Percentiles rank a stretch among this genome's conserved stretches.
Evolutionary conservation across 2,329 filamentous ascomycete genomes (phyloP).

Genomic region (Xylaria multiplex): DNA sequence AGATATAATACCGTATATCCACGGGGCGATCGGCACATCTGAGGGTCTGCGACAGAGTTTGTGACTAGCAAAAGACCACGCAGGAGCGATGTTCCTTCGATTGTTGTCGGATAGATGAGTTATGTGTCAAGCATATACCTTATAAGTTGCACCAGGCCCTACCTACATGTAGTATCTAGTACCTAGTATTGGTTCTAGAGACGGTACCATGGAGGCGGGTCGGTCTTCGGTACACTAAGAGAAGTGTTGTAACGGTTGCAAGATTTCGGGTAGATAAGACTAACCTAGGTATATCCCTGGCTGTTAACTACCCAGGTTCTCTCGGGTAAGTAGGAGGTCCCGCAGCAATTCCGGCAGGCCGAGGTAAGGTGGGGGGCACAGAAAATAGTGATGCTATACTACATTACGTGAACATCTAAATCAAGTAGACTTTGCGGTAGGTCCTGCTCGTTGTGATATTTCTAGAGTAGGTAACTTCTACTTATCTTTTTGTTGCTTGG

Average conservation of each 20-base stretch:
- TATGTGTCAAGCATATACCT: not conserved
- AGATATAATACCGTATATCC: not conserved
- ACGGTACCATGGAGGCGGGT: too few species aligned
- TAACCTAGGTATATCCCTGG: too few species aligned
- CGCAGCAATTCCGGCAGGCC: not conserved
- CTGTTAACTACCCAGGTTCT: too few species aligned
- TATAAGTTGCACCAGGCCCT: not conserved
- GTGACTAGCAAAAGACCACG: not conserved
- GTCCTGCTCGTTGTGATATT: not conserved
- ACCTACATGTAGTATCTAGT: not conserved
- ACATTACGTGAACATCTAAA: too few species aligned
- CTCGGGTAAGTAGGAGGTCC: not conserved
- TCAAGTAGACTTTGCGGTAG: not conserved
- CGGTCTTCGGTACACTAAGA: too few species aligned
- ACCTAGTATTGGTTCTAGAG: not conserved
- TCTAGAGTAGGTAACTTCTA: not conserved
- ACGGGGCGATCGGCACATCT: not conserved
- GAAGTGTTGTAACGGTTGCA: too few species aligned
- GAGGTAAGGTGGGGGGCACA: not conserved
- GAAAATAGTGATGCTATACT: not conserved
- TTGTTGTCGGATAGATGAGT: not conserved
- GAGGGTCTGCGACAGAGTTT: not conserved
- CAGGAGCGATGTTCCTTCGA: not conserved
- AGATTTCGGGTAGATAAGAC: too few species aligned
- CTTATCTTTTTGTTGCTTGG: too few species aligned